Conservation (phyloP, 1,139 yeast genomes). For the Geotrichum armillariae region DNA sequence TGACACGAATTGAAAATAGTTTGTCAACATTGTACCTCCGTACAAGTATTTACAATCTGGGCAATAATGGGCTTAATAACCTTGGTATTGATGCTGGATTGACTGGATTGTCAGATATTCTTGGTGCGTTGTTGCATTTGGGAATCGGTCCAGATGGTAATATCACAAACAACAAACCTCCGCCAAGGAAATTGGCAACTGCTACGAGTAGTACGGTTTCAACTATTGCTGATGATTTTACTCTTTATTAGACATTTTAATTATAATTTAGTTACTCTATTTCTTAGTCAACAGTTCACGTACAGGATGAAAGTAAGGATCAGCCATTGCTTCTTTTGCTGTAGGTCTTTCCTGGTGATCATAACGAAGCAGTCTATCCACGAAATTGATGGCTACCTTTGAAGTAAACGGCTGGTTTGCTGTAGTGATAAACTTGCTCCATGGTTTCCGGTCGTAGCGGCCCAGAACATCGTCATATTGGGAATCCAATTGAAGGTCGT, state of each 20-base stretch:
- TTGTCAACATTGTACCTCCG: constrained; percentile 29
- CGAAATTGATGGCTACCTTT: constrained; percentile 73
- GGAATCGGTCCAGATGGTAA: background rate
- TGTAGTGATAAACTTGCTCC: constrained; percentile 77
- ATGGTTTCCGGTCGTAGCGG: constrained; percentile 80
- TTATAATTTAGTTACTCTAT: no score
- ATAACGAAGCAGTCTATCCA: constrained; percentile 79
- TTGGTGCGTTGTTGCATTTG: constrained; percentile 6
- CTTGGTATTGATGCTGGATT: constrained; percentile 1
- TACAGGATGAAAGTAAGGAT: constrained; percentile 61
- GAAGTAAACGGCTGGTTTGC: constrained; percentile 70
- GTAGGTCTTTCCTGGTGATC: constrained; percentile 96
- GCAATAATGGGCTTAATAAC: background rate
- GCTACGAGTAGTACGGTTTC: background rate
- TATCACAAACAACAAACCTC: background rate
- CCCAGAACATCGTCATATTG: constrained; percentile 82
- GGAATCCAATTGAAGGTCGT: constrained; percentile 67
- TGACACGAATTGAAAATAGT: constrained; percentile 62
- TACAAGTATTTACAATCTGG: constrained; percentile 8
- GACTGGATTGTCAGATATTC: constrained; percentile 2
- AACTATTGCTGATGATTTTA: background rate
- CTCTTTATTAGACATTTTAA: background rate
- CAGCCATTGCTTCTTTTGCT: constrained; percentile 92
- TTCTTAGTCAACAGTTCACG: constrained; percentile 23
- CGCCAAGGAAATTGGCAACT: background rate